A percentile compares a stretch with the other conserved stretches of the same genome.
Conservation (phyloP, 192 early-diverging fungal species). For the Linderina pennispora region DNA sequence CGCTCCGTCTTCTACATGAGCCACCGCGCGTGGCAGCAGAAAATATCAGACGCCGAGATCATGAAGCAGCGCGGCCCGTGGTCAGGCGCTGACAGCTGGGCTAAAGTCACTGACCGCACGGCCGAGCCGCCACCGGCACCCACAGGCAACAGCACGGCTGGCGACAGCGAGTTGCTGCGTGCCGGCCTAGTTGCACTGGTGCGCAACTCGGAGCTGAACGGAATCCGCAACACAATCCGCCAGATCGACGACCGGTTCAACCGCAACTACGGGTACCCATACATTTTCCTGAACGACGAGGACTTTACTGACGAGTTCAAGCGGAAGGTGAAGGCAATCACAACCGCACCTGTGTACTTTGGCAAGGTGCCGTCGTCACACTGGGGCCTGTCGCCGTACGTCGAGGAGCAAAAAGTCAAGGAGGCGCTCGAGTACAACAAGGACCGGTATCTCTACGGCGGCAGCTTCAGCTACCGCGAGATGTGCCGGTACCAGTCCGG, state of each 20-base stretch:
- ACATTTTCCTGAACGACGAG: conserved; percentile 65
- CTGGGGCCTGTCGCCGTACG: conserved; percentile 73
- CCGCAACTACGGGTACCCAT: conserved; percentile 57
- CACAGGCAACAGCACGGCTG: too few species aligned
- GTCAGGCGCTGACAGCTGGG: too few species aligned
- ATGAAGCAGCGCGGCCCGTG: neutral
- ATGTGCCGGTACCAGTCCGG: conserved; percentile 44
- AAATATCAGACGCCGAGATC: too few species aligned
- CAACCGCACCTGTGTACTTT: conserved; percentile 55
- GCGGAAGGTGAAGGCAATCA: conserved; percentile 39
- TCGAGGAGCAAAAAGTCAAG: conserved; percentile 52
- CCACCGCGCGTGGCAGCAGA: too few species aligned
- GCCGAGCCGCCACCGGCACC: too few species aligned
- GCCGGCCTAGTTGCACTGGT: conserved; percentile 64
- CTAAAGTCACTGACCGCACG: too few species aligned
- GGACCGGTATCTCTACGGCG: conserved; percentile 53
- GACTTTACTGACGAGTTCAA: conserved; percentile 59
- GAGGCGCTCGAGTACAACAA: conserved; percentile 46
- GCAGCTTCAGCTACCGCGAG: conserved; percentile 55
- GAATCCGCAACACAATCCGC: conserved; percentile 52
- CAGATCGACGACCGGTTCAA: conserved; percentile 74
- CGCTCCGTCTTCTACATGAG: too few species aligned
- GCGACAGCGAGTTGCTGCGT: too few species aligned
- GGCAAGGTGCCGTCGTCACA: conserved; percentile 55
- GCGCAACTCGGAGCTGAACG: conserved; percentile 62